Evolutionary conservation across 2,329 filamentous ascomycete genomes (phyloP), one percentile per base, ranked within the genome.

Genomic region (Penicillium sp.): DNA sequence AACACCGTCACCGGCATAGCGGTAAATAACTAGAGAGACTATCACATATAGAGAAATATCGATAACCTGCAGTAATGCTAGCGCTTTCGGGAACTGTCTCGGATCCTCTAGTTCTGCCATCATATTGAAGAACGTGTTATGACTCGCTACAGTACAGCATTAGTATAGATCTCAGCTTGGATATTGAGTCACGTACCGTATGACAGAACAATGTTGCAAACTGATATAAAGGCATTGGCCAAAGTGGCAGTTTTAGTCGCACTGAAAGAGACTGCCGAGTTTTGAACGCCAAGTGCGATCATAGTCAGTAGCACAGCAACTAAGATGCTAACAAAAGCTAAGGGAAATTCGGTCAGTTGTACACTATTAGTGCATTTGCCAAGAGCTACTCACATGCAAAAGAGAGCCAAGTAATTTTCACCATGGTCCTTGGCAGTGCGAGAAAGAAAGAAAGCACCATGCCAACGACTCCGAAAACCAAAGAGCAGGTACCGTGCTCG

Each of bases 151-250:
- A 7, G 9, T 11, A 10, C 2, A 13, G 10, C 1, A 13, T 36
- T n/a, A 39, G 36, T 39, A 1, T 11, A 11, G 18, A 19, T 19
- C 13, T 7, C 18, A 39, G 8, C 21, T 19, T 21, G 16, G 2
- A 10, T 26, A 5, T 24, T 14, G 5, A n/a, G n/a, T 24, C 2
- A 24, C 21, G 14, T 42, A 42, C 85, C 79, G 75, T 87, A 91
- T 52, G 88, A 87, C 56, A 91, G 85, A 56, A 89, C 79, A 49
- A 91, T 90, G 74, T 90, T 90, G 65, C 78, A 80, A 42, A 88
- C 79, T 16, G 84, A 81, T 13, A 84, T 78, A 66, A 88, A 87
- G 18, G 77, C 84, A 40, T 82, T 77, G 42, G 77, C 75, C 34
- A 88, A 77, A 29, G 73, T 73, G 1, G 82, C 37, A 14, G 37